phyloP scores from a whole-genome alignment of 2,329 filamentous ascomycete genomes.

The Aspergillaceae sp. region DNA sequence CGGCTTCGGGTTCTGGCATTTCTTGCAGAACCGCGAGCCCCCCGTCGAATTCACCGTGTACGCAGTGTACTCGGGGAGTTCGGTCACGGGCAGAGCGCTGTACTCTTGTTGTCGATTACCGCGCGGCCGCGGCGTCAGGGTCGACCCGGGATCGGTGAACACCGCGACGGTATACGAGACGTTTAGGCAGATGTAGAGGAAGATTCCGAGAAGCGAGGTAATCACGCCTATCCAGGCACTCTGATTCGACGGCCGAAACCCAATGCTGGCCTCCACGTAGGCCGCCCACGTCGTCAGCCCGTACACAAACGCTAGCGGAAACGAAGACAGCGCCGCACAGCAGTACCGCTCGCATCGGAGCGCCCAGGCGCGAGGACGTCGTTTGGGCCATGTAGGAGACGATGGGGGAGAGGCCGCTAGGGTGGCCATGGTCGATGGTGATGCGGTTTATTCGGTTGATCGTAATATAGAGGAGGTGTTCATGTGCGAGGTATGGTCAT shows the following conservation, averaged over 20 bases:
- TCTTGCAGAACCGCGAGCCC: conserved; percentile 86
- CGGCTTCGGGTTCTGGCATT: conserved; percentile 89
- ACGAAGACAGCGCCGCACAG: conserved; percentile 69
- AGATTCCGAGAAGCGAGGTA: conserved; percentile 55
- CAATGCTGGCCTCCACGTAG: conserved; percentile 75
- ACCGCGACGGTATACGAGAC: conserved; percentile 88
- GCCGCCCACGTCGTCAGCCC: conserved; percentile 84
- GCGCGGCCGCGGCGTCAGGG: conserved; percentile 29
- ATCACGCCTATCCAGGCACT: conserved; percentile 33
- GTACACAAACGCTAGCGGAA: conserved; percentile 85
- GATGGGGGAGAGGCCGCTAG: conserved; percentile 31
- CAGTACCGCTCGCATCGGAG: conserved; percentile 66
- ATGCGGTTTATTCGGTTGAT: too few relatives aligned
- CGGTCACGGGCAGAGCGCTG: conserved; percentile 69
- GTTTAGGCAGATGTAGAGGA: conserved; percentile 71
- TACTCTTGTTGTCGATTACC: conserved; percentile 45
- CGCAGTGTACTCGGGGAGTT: conserved; percentile 55
- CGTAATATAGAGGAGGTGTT: too few relatives aligned
- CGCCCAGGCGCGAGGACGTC: conserved; percentile 34
- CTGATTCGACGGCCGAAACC: conserved; percentile 46
- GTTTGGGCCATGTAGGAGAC: conserved; percentile 34
- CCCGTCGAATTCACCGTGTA: conserved; percentile 92
- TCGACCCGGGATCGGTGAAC: conserved; percentile 78
- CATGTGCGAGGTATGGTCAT: conserved; percentile 7
- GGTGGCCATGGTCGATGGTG: conserved; percentile 26